phyloP scores from a whole-genome alignment of 1,139 yeast genomes.

The Yamadazyma sp. region DNA sequence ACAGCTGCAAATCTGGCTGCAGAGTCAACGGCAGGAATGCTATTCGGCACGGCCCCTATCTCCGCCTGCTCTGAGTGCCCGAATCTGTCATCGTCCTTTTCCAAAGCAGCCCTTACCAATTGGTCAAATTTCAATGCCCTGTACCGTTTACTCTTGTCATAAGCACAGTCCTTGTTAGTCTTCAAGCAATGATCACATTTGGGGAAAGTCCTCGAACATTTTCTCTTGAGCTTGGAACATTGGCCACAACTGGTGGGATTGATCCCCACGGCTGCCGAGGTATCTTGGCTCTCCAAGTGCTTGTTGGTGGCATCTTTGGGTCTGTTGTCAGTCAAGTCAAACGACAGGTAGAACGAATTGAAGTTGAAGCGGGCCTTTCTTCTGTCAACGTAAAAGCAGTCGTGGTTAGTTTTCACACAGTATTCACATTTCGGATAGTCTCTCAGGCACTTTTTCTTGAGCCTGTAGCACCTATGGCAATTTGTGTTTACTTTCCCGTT shows the following conservation, averaged over 20 bases:
- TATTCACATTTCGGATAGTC: constrained; percentile 39
- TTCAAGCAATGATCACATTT: constrained; percentile 36
- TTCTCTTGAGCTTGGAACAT: constrained; percentile 44
- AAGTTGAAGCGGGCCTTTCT: constrained; percentile 8
- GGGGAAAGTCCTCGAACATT: constrained; percentile 41
- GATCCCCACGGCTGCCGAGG: not conserved
- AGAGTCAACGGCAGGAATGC: too few species aligned
- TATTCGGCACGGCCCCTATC: not conserved
- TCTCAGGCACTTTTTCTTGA: constrained; percentile 45
- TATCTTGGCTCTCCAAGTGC: not conserved
- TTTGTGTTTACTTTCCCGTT: constrained; percentile 24
- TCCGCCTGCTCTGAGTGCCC: not conserved
- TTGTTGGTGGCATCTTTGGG: not conserved
- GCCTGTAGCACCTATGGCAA: constrained; percentile 43
- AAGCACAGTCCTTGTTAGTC: constrained; percentile 37
- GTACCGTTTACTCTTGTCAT: constrained; percentile 18
- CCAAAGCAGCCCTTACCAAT: constrained; percentile 11
- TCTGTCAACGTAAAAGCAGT: constrained; percentile 35
- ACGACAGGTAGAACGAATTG: constrained; percentile 7
- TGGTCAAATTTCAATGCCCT: constrained; percentile 8
- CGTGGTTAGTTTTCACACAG: constrained; percentile 35
- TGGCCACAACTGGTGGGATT: constrained; percentile 39
- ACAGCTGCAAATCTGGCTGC: too few species aligned
- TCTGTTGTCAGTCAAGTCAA: not conserved
- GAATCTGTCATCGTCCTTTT: constrained; percentile 1